phyloP scores from a whole-genome alignment of 805 yeast genomes.

The Torulaspora microellipsoides region DNA sequence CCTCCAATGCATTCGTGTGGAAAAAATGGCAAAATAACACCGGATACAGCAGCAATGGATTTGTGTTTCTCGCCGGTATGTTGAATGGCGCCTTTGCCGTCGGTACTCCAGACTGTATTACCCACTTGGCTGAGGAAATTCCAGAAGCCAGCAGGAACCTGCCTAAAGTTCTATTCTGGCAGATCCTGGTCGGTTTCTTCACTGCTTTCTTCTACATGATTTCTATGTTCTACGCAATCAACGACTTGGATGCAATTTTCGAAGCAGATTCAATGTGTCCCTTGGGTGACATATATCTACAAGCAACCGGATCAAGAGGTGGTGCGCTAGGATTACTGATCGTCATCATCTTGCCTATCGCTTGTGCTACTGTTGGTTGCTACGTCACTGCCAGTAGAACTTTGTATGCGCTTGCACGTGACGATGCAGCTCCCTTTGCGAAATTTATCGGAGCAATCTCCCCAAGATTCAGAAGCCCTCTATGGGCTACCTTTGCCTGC shows the following conservation, averaged over 20 bases:
- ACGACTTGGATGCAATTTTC: constrained; percentile 4
- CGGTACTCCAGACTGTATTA: constrained; percentile 8
- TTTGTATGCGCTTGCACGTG: constrained; percentile 7
- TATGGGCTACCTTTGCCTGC: constrained; percentile 8
- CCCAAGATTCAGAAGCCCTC: constrained; percentile 5
- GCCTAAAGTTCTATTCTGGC: constrained; percentile 7
- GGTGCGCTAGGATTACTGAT: constrained; percentile 7
- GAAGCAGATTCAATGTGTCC: constrained; percentile 4
- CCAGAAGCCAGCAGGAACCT: constrained; percentile 7
- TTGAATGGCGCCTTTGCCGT: constrained; percentile 8
- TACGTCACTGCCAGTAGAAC: constrained; percentile 8
- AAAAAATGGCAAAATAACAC: constrained; percentile 7
- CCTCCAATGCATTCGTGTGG: constrained; percentile 6
- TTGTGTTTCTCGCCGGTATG: constrained; percentile 7
- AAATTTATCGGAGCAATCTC: constrained; percentile 3
- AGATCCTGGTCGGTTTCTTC: constrained; percentile 6
- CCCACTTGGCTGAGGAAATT: constrained; percentile 8
- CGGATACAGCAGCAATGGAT: constrained; percentile 7
- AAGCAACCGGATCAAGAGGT: constrained; percentile 8
- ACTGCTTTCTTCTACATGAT: constrained; percentile 8
- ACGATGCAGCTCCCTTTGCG: constrained; percentile 9
- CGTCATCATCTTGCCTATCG: constrained; percentile 5
- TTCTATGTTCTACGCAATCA: constrained; percentile 7
- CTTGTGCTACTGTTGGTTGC: constrained; percentile 7
- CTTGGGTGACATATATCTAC: constrained; percentile 7